Conservation (phyloP, 495 filamentous ascomycete species). For the Penicilliopsis zonata region DNA sequence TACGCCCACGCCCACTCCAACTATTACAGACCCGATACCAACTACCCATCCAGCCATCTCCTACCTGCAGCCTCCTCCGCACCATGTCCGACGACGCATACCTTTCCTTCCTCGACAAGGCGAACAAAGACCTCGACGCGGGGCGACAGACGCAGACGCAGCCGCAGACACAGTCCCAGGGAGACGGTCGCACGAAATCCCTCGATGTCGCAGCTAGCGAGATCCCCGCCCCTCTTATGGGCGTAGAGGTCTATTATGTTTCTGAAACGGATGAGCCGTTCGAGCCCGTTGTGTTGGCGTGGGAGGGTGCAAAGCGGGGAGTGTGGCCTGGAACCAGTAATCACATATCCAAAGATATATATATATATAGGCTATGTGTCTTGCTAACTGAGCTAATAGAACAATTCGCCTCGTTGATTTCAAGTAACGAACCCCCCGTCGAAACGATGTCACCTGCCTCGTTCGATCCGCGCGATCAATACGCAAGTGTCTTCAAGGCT, state of each 20-base stretch:
- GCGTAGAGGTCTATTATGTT: slow-evolving; percentile 52
- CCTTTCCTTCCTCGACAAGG: slow-evolving; percentile 71
- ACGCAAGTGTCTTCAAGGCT: slow-evolving; percentile 15
- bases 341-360: neutral
- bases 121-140: slow-evolving; percentile 54
- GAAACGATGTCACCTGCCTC: slow-evolving; percentile 20
- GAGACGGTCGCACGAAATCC: slow-evolving; percentile 30
- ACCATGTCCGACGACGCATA: slow-evolving; percentile 73
- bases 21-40: neutral
- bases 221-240: slow-evolving; percentile 46
- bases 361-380: neutral
- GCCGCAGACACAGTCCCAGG: slow-evolving; percentile 10
- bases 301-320: slow-evolving; percentile 38
- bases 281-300: slow-evolving; percentile 56
- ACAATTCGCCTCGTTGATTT: slow-evolving; percentile 28
- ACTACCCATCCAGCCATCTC: neutral
- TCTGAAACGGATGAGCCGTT: slow-evolving; percentile 82
- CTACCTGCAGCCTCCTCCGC: slow-evolving; percentile 1
- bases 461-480: slow-evolving; percentile 31
- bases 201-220: slow-evolving; percentile 35
- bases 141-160: slow-evolving; percentile 13
- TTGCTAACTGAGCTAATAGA: slow-evolving; percentile 9
- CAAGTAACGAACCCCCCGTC: slow-evolving; percentile 19
- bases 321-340: slow-evolving; percentile 45
- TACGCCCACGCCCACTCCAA: neutral